Conservation (phyloP, 2,329 filamentous ascomycete genomes). For the Pyrenochaeta sp. region DNA sequence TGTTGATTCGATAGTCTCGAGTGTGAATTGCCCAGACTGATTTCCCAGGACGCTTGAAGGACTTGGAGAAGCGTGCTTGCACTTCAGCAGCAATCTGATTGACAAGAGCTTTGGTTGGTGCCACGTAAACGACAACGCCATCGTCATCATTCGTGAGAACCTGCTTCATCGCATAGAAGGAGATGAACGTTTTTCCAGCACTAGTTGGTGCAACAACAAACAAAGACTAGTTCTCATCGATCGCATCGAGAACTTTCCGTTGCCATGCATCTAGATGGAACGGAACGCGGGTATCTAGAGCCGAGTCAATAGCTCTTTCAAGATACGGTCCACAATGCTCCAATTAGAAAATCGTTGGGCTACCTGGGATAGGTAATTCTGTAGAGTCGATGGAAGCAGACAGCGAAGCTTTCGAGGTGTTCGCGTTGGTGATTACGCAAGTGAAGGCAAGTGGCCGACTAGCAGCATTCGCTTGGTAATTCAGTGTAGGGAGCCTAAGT, state of each 20-base stretch:
- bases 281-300: slow-evolving; percentile 70
- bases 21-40: slow-evolving; percentile 84
- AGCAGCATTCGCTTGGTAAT: slow-evolving; percentile 7
- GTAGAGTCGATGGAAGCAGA: neutral
- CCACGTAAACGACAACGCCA: slow-evolving; percentile 77
- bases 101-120: slow-evolving; percentile 81
- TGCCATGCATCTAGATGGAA: slow-evolving; percentile 83
- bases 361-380: slow-evolving; percentile 1
- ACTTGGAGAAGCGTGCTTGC: slow-evolving; percentile 76
- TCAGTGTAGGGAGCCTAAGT: slow-evolving; percentile 6
- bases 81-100: slow-evolving; percentile 85
- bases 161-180: slow-evolving; percentile 84
- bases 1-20: slow-evolving; percentile 77
- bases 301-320: slow-evolving; percentile 75
- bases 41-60: slow-evolving; percentile 65
- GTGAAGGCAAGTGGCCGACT: slow-evolving; percentile 9
- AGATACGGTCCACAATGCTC: slow-evolving; percentile 75
- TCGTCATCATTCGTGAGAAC: slow-evolving; percentile 72
- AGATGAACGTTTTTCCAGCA: slow-evolving; percentile 84
- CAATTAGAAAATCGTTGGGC: slow-evolving; percentile 65
- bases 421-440: slow-evolving; percentile 6
- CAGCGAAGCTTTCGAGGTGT: neutral
- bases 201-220: slow-evolving; percentile 81
- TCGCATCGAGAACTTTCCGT: slow-evolving; percentile 73
- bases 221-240: slow-evolving; percentile 73